These are phyloP conservation scores for Chamaenerion angustifolium DNA, from an alignment of 345 rosid species.

Conservation along the genomic window DNA sequence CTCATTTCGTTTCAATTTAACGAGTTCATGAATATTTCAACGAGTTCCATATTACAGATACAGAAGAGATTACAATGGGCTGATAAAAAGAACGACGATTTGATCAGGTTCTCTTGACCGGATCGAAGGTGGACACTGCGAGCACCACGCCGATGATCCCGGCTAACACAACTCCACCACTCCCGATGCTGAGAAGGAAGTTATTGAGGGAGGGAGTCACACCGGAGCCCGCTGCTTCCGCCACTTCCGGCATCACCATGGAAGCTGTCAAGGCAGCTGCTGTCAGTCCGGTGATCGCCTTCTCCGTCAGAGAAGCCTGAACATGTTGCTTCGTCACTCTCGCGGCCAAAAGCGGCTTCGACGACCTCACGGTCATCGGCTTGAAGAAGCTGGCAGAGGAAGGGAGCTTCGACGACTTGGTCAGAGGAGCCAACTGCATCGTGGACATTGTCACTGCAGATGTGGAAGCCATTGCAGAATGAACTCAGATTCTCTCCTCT, in stretches of 20 bases:
- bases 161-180: conserved; percentile 54
- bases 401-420: conserved; percentile 31
- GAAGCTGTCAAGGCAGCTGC: conserved; percentile 69
- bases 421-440: conserved; percentile 25
- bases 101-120: conserved; percentile 53
- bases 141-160: conserved; percentile 53
- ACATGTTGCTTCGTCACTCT: conserved; percentile 21
- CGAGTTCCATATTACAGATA: not conserved
- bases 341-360: conserved; percentile 13
- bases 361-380: conserved; percentile 42
- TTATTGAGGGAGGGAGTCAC: conserved; percentile 76
- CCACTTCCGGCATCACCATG: conserved; percentile 65
- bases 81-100: not conserved
- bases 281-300: conserved; percentile 56
- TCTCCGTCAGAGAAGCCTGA: conserved; percentile 60
- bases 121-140: conserved; percentile 70
- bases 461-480: conserved; percentile 64
- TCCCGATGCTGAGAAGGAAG: conserved; percentile 78
- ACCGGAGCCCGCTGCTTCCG: conserved; percentile 62
- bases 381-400: conserved; percentile 30
- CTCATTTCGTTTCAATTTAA: too few relatives aligned
- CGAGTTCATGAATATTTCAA: too few relatives aligned
- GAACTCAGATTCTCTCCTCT: not conserved
- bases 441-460: conserved; percentile 58
- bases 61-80: conserved; percentile 4